Percentiles rank a stretch among this genome's conserved stretches.
Conservation (phyloP, 2,329 filamentous ascomycete genomes). For the Cylindrodendrum hubeiense region DNA sequence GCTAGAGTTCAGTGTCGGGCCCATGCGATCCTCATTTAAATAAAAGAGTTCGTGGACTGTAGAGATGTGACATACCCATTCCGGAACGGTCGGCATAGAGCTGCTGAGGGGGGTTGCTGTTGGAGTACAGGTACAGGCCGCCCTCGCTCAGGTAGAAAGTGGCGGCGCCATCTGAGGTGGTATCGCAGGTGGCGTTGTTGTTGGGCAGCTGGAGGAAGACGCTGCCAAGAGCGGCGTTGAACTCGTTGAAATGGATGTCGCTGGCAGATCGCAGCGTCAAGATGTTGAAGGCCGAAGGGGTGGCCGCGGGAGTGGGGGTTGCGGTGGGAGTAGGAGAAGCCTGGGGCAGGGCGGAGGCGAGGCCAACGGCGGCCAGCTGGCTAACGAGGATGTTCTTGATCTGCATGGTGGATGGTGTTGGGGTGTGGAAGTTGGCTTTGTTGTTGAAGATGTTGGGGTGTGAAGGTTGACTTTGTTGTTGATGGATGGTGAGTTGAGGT, state of each 20-base stretch:
- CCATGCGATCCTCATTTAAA: neutral
- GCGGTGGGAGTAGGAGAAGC: conserved; percentile 4
- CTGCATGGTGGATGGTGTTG: conserved; percentile 36
- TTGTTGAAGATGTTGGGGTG: neutral
- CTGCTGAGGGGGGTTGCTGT: conserved; percentile 57
- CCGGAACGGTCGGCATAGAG: conserved; percentile 68
- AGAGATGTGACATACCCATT: conserved; percentile 61
- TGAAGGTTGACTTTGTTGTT: neutral
- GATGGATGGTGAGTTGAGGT: neutral
- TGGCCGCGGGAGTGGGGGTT: neutral
- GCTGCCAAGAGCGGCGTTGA: conserved; percentile 59
- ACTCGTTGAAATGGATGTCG: conserved; percentile 58
- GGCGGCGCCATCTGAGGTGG: conserved; percentile 62
- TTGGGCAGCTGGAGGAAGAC: conserved; percentile 57
- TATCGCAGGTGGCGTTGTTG: conserved; percentile 65
- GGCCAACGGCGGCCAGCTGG: conserved; percentile 29
- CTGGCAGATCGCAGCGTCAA: conserved; percentile 63
- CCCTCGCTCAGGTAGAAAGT: conserved; percentile 61
- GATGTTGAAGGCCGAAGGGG: conserved; percentile 56
- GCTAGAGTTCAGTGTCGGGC: neutral
- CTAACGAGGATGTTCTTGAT: conserved; percentile 40
- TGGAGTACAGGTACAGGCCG: conserved; percentile 61
- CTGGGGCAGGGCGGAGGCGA: conserved; percentile 14
- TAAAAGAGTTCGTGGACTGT: fast-evolving
- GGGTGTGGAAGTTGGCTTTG: neutral